phyloP scores from a whole-genome alignment of 2,329 filamentous ascomycete species.

The Paraphoma sp. region DNA sequence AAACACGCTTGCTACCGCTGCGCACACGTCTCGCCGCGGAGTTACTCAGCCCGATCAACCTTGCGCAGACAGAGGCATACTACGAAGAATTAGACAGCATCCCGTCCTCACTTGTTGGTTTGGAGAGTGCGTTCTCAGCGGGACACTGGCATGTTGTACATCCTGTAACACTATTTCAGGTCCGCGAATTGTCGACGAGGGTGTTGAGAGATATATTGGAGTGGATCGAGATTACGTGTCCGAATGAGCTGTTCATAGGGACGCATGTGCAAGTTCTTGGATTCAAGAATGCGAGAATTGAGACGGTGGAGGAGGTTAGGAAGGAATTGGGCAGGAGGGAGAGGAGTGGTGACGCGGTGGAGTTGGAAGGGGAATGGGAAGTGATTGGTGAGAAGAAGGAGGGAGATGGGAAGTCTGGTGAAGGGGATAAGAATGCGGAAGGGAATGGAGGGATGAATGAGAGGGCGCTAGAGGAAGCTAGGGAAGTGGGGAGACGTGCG shows the following conservation, averaged over 20 bases:
- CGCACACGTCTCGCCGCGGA: not conserved
- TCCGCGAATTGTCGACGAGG: not conserved
- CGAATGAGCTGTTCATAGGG: not conserved
- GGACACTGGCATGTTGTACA: not conserved
- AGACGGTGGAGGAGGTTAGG: not conserved
- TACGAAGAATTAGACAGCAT: not conserved
- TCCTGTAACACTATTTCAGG: not conserved
- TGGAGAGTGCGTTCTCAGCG: not conserved
- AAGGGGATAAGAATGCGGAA: not conserved
- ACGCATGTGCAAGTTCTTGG: not conserved
- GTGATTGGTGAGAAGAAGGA: not conserved
- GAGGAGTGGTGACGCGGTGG: not conserved
- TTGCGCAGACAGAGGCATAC: not conserved
- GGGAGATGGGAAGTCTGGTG: not conserved
- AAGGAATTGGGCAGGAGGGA: not conserved
- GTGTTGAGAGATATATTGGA: not conserved
- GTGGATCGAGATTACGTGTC: not conserved
- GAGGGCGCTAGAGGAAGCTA: not conserved
- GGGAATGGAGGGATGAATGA: not conserved
- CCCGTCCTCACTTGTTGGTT: not conserved
- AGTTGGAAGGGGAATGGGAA: not conserved
- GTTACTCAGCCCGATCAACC: not conserved
- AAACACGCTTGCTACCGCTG: not conserved
- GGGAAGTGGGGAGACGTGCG: not conserved
- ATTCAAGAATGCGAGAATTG: not conserved